A percentile compares a stretch with the other conserved stretches of the same genome.
Evolutionary conservation across 305 asterid genomes (phyloP).

Genomic region (Solanum aculeatissimum): DNA sequence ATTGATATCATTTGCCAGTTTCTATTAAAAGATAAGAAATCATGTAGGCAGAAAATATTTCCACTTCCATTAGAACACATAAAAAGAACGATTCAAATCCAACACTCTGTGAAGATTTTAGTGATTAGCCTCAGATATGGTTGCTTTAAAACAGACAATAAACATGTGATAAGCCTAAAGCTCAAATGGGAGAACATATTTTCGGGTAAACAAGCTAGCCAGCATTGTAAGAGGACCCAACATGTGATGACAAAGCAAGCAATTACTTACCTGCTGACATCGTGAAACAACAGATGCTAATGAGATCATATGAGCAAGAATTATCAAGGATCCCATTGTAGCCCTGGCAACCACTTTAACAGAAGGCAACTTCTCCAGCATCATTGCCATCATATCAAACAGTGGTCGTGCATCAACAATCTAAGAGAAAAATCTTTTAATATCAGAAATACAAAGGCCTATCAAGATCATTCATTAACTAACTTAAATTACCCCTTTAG

Average conservation of each 20-base stretch:
- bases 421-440: conserved; percentile 21
- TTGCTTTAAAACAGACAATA: background rate
- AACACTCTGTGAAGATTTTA: background rate
- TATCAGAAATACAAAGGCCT: background rate
- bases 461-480: background rate
- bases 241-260: background rate
- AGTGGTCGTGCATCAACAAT: conserved; percentile 71
- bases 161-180: background rate
- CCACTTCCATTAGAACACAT: background rate
- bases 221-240: background rate
- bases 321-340: conserved; percentile 70
- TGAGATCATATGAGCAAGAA: conserved; percentile 84
- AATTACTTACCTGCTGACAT: conserved; percentile 57
- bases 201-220: background rate
- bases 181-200: background rate
- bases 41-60: background rate
- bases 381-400: conserved; percentile 87
- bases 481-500: conserved; percentile 70
- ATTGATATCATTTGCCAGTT: background rate
- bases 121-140: background rate
- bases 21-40: background rate
- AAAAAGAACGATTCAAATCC: background rate
- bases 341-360: conserved; percentile 69
- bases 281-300: conserved; percentile 53
- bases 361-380: conserved; percentile 84